Base-by-base conservation (phyloP, 2,329 filamentous ascomycete species). In the Corynespora cassiicola region DNA sequence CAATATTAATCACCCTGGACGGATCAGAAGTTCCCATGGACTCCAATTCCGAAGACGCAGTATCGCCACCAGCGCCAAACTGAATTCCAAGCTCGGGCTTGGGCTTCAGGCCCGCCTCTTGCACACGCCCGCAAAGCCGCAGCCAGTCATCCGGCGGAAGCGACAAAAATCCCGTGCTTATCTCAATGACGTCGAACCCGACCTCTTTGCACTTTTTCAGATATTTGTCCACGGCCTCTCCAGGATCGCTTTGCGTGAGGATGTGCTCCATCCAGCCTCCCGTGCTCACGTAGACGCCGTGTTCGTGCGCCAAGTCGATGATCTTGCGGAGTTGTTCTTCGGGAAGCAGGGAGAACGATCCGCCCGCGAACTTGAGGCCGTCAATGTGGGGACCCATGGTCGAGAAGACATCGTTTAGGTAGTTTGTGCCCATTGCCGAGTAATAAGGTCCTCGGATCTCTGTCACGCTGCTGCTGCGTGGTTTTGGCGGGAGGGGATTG, bases 21-120 rank as follows among this genome's bases (percentile, higher is more conserved):
- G 76, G 74, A 45, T 78, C 76, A 4, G 71, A 74, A 8, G 75
- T 75, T 3, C 75, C 76, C 12, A 76, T 66, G 4, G 66, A 63
- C 58, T 75, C 70, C 4, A 81, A 68, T 18, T 71, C 72, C 4
- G 68, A 62, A 0, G 74, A 68, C 4, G 69, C 58, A 0, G 76
- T 80, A 44, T 81, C 77, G 33, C 77, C 78, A 2, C 78, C 78
- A 0, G 78, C 78, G 14, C 77, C 78, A 47, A 81, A 81, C 45
- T 80, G 77, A 47, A 81, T 80, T 0, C 78, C 77, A 23, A 80
- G 62, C 47, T 80, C 78, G 2, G 78, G 77, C 52, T 80, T 81
- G 10, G 77, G 71, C 45, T 70, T 76, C 11, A 81, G 57, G 1
- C 75, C 74, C 38, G 72, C 70, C 2, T 66, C 58, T 24, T 78